Conservation (phyloP, 2,329 filamentous ascomycete genomes). For the Stagonosporopsis vannaccii region DNA sequence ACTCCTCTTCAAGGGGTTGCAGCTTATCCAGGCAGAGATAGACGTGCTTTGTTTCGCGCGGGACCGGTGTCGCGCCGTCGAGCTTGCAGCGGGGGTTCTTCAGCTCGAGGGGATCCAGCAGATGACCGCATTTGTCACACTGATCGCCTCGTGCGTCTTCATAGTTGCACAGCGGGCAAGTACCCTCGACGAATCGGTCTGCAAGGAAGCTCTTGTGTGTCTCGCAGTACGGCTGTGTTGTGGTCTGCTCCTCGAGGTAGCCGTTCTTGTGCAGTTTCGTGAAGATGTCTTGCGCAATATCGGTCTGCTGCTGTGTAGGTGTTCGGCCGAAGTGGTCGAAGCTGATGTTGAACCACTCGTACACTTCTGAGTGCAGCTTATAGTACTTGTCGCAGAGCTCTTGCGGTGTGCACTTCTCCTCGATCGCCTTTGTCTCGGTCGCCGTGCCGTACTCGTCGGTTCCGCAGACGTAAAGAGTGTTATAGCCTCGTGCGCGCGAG, state of each 20-base stretch:
- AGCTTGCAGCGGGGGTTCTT: conserved; percentile 82
- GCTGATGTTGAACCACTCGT: conserved; percentile 93
- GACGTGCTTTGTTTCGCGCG: conserved; percentile 85
- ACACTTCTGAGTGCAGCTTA: conserved; percentile 86
- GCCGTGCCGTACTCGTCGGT: conserved; percentile 96
- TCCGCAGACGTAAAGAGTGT: conserved; percentile 85
- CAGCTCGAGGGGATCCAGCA: conserved; percentile 58
- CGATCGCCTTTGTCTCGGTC: conserved; percentile 92
- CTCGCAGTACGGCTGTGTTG: conserved; percentile 90
- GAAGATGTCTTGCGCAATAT: conserved; percentile 94
- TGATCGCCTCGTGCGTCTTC: conserved; percentile 62
- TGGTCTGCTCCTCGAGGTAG: conserved; percentile 84
- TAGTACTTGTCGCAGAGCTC: conserved; percentile 94
- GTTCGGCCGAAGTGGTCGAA: conserved; percentile 97
- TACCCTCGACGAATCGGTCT: conserved; percentile 78
- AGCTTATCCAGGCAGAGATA: conserved; percentile 88
- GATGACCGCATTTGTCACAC: conserved; percentile 59
- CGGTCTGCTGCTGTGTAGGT: conserved; percentile 85
- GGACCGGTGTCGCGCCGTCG: conserved; percentile 80
- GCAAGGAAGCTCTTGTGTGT: conserved; percentile 59
- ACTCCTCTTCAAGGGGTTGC: conserved; percentile 77
- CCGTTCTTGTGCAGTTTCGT: conserved; percentile 85
- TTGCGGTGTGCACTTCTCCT: conserved; percentile 81
- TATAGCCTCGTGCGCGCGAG: conserved; percentile 79
- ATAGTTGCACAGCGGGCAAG: conserved; percentile 73